Conservation (phyloP, 2,329 filamentous ascomycete genomes). For the Pseudocercospora fuligena region DNA sequence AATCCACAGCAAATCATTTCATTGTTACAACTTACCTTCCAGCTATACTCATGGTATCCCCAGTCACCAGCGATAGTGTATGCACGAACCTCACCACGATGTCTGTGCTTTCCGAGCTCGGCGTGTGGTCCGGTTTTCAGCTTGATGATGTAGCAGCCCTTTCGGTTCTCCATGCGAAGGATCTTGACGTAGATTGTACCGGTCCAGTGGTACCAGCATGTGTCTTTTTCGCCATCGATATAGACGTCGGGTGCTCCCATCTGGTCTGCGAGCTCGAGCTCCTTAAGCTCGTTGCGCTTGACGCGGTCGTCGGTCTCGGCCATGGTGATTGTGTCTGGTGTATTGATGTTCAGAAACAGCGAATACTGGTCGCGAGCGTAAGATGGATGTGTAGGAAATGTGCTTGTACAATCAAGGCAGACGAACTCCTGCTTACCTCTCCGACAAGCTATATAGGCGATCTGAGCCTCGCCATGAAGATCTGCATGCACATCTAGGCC, state of each 20-base stretch:
- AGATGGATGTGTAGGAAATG: background rate
- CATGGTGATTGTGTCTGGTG: background rate
- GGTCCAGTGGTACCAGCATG: conserved; percentile 19
- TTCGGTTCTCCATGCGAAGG: conserved; percentile 18
- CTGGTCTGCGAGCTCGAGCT: conserved; percentile 15
- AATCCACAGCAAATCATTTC: background rate
- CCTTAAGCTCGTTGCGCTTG: conserved; percentile 9
- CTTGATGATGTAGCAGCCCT: conserved; percentile 17
- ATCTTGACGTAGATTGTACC: conserved; percentile 18
- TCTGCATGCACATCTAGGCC: conserved; percentile 1
- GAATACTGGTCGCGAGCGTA: too few relatives aligned
- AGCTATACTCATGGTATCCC: conserved; percentile 17
- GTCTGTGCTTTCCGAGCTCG: conserved; percentile 20
- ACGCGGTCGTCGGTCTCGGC: conserved; percentile 11
- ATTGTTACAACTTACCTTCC: background rate
- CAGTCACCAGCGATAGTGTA: conserved; percentile 16
- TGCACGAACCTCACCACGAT: conserved; percentile 17
- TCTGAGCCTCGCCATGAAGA: background rate
- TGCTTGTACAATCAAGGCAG: background rate
- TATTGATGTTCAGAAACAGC: background rate
- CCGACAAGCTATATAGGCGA: background rate
- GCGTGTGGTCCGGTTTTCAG: conserved; percentile 18
- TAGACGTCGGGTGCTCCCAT: conserved; percentile 18
- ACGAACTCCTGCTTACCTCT: background rate
- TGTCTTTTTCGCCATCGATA: conserved; percentile 20